These are phyloP conservation scores for Yamadazyma triangularis DNA, from an alignment of 1,139 yeast genomes.

Conservation along the genomic window DNA sequence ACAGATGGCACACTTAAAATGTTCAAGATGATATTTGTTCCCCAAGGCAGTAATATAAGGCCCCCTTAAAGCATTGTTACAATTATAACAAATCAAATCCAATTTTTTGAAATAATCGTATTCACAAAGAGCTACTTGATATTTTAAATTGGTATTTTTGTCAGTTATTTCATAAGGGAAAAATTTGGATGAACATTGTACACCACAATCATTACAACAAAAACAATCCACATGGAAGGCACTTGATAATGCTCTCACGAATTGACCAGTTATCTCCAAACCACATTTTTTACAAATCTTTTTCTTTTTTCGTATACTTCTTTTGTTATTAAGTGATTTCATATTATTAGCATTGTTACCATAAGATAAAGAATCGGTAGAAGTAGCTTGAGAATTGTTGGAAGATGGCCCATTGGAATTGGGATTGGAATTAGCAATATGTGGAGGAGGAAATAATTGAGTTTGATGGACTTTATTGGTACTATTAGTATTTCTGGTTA, in stretches of 20 bases:
- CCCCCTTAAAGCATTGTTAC: conserved; percentile 84
- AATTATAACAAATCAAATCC: conserved; percentile 76
- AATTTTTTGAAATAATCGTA: conserved; percentile 85
- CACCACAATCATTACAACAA: conserved; percentile 76
- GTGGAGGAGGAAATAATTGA: neutral
- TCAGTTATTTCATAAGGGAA: conserved; percentile 52
- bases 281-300: conserved; percentile 62
- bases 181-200: conserved; percentile 68
- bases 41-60: conserved; percentile 94
- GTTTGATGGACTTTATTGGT: neutral
- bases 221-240: conserved; percentile 88
- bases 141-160: conserved; percentile 25
- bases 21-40: conserved; percentile 89
- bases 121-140: conserved; percentile 81
- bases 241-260: conserved; percentile 76
- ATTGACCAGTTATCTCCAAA: conserved; percentile 68
- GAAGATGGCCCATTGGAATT: neutral
- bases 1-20: conserved; percentile 89
- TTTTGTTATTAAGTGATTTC: conserved; percentile 5
- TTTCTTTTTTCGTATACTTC: conserved; percentile 21
- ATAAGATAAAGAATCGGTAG: conserved; percentile 3
- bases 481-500: conserved; percentile 1
- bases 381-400: conserved; percentile 1
- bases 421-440: too few relatives aligned
- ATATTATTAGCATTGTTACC: conserved; percentile 1